phyloP scores from a whole-genome alignment of 176 grass and related monocot species.

The Saccharum spontaneum region DNA sequence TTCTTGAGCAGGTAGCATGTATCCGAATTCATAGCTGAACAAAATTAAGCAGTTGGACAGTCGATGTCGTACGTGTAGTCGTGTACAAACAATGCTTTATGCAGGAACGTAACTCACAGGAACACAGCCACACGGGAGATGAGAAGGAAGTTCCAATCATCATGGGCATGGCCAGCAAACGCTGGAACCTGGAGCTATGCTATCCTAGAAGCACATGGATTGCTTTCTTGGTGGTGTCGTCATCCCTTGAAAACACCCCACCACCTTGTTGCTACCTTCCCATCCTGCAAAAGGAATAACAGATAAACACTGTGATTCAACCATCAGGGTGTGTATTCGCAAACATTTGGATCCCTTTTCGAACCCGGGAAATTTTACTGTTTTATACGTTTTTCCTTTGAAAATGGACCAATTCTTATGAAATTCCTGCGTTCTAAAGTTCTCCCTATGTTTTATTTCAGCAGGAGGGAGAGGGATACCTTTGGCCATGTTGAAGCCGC shows the following conservation, averaged over 20 bases:
- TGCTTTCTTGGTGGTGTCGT: constrained; percentile 45
- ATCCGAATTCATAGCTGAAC: neutral
- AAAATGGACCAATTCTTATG: too few species aligned
- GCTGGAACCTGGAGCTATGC: neutral
- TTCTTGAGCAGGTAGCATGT: neutral
- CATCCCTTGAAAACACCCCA: constrained; percentile 46
- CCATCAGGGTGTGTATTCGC: neutral
- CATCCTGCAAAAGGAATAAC: constrained; percentile 38
- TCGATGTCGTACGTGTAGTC: neutral
- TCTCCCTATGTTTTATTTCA: neutral
- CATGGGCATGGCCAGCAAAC: neutral
- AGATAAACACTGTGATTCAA: constrained; percentile 3
- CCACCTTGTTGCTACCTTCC: constrained; percentile 51
- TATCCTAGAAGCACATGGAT: constrained; percentile 49
- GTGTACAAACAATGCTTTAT: neutral
- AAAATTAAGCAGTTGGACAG: too few species aligned
- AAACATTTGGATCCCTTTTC: neutral
- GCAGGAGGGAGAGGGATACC: constrained; percentile 23
- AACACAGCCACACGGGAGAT: neutral
- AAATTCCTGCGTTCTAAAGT: too few species aligned
- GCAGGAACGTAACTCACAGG: neutral
- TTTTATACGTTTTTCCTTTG: too few species aligned
- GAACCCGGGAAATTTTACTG: too few species aligned
- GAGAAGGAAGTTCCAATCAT: neutral
- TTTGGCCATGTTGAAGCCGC: constrained; percentile 58